Conservation (phyloP, 257 asterid genomes). For the Parsonsia alboflavescens region DNA sequence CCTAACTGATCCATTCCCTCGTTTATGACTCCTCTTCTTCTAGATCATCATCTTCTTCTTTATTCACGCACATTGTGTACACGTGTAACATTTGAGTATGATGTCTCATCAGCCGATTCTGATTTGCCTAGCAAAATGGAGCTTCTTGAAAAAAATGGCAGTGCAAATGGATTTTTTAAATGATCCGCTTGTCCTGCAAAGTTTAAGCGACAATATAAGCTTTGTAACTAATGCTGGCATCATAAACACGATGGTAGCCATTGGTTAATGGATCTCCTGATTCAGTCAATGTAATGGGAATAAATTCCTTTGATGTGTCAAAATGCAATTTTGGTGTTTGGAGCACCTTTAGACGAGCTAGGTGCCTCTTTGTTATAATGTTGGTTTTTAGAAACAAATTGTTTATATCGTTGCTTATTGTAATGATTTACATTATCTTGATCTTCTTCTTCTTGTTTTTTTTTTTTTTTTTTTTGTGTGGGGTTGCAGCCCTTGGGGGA, state of each 20-base stretch:
- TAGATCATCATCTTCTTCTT: neutral
- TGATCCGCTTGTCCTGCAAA: neutral
- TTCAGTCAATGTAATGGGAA: neutral
- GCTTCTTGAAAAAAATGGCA: neutral
- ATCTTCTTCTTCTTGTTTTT: neutral
- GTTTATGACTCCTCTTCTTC: constrained; percentile 1
- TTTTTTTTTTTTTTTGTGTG: neutral
- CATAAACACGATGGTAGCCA: neutral
- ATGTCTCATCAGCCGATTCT: neutral
- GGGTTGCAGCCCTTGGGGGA: neutral
- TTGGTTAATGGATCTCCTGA: neutral
- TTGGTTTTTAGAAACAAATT: neutral
- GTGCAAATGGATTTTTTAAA: neutral
- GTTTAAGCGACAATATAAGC: neutral
- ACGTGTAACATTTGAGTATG: neutral
- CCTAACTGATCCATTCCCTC: neutral
- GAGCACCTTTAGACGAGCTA: neutral
- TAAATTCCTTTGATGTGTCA: neutral
- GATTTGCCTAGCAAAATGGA: neutral
- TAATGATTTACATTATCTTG: neutral
- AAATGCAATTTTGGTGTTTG: neutral
- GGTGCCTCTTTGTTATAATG: neutral
- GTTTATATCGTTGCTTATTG: neutral
- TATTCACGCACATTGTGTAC: neutral
- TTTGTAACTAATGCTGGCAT: neutral